Conservation (phyloP, 2,329 filamentous ascomycete species). For the Aspergillus fructus region DNA sequence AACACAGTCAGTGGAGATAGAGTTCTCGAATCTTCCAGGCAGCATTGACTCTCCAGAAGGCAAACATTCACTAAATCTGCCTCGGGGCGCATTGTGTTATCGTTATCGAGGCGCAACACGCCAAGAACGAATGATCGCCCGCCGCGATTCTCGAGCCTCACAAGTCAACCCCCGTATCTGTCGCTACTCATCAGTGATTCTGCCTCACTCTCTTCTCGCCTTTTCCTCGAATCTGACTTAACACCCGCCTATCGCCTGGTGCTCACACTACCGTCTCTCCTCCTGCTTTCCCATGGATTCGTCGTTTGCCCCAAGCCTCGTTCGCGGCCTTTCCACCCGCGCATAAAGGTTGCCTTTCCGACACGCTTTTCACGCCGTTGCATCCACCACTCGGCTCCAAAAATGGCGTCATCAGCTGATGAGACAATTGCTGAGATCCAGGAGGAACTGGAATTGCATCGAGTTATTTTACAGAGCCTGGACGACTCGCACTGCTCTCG, state of each 20-base stretch:
- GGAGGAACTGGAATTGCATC: conserved; percentile 34
- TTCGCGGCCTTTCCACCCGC: background rate
- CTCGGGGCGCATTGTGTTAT: background rate
- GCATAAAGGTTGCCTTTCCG: background rate
- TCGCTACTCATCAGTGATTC: background rate
- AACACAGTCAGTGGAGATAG: background rate
- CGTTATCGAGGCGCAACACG: conserved; percentile 1
- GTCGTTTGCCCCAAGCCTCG: background rate
- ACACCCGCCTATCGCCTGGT: background rate
- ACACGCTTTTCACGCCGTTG: background rate
- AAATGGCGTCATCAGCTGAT: conserved; percentile 16
- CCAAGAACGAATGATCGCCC: conserved; percentile 1
- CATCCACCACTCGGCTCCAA: background rate
- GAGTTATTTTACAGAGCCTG: conserved; percentile 32
- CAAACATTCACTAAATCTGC: background rate
- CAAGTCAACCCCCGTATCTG: background rate
- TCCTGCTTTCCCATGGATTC: background rate
- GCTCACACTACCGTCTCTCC: background rate
- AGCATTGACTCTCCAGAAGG: background rate
- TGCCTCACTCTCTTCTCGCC: background rate
- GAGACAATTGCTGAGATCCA: conserved; percentile 25
- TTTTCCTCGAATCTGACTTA: background rate
- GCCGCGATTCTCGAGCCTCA: conserved; percentile 1
- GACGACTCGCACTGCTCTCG: conserved; percentile 23
- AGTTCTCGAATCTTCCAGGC: background rate